These are phyloP conservation scores for Elaeis oleifera DNA, from an alignment of 202 grass and related monocot genomes.

Conservation along the genomic window DNA sequence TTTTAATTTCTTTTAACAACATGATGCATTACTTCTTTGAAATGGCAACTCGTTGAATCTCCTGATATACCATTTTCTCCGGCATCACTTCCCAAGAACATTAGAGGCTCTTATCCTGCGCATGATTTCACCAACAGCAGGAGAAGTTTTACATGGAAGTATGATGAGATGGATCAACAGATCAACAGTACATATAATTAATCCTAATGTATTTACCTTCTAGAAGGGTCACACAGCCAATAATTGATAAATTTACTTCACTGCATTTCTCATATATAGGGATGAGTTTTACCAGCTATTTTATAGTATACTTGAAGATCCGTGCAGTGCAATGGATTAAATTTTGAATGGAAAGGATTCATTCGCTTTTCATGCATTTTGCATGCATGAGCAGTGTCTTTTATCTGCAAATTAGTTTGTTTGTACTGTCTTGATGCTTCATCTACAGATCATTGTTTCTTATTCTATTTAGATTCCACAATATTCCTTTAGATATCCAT, in stretches of 20 bases:
- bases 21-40: too few species aligned
- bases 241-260: background rate
- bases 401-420: too few species aligned
- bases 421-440: too few species aligned
- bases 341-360: slow-evolving; percentile 74
- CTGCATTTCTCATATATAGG: slow-evolving; percentile 22
- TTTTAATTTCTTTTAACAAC: too few species aligned
- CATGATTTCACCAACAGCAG: slow-evolving; percentile 63
- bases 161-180: slow-evolving; percentile 72
- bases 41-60: too few species aligned
- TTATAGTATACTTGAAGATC: slow-evolving; percentile 69
- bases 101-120: slow-evolving; percentile 73
- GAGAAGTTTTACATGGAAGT: slow-evolving; percentile 89
- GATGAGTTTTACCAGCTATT: slow-evolving; percentile 76
- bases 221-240: background rate
- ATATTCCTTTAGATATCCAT: too few species aligned
- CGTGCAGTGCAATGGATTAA: slow-evolving; percentile 60
- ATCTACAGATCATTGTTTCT: too few species aligned
- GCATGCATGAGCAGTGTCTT: too few species aligned
- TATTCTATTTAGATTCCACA: too few species aligned
- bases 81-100: slow-evolving; percentile 68
- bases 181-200: slow-evolving; percentile 46
- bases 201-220: slow-evolving; percentile 7
- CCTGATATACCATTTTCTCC: slow-evolving; percentile 9
- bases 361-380: slow-evolving; percentile 74